Conservation (phyloP, 768 basidiomycete genomes). For the Leucocoprinus birnbaumii region DNA sequence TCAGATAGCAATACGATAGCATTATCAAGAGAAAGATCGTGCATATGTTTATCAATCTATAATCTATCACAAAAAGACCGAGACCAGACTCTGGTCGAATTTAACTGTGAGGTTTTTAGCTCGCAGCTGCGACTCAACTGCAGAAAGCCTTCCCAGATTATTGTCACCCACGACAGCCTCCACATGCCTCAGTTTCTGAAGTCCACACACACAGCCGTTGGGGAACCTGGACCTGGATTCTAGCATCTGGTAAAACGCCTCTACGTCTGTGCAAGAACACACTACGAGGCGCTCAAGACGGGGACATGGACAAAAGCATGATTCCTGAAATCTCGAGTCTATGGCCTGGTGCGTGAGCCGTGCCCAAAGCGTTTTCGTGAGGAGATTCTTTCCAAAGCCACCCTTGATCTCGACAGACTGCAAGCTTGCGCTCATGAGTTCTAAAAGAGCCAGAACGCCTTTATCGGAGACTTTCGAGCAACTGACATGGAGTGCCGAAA, state of each 20-base stretch:
- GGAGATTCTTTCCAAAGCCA: no score
- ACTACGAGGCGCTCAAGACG: conserved; percentile 1
- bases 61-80: no score
- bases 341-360: no score
- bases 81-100: no score
- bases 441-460: background rate
- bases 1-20: no score
- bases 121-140: no score
- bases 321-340: background rate
- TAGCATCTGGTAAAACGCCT: background rate
- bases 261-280: background rate
- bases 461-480: background rate
- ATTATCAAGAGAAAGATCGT: no score
- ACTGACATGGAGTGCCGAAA: background rate
- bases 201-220: background rate
- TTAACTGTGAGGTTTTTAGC: no score
- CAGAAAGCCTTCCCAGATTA: no score
- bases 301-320: conserved; percentile 8
- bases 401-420: background rate
- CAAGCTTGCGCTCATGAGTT: background rate
- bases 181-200: conserved; percentile 1
- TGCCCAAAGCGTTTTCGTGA: no score
- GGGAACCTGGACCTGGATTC: background rate
- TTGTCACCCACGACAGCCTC: background rate
- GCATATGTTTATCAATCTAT: no score